A percentile compares a stretch with the other conserved stretches of the same genome.
phyloP scores from a whole-genome alignment of 768 basidiomycete genomes.

The Gyrodon lividus region DNA sequence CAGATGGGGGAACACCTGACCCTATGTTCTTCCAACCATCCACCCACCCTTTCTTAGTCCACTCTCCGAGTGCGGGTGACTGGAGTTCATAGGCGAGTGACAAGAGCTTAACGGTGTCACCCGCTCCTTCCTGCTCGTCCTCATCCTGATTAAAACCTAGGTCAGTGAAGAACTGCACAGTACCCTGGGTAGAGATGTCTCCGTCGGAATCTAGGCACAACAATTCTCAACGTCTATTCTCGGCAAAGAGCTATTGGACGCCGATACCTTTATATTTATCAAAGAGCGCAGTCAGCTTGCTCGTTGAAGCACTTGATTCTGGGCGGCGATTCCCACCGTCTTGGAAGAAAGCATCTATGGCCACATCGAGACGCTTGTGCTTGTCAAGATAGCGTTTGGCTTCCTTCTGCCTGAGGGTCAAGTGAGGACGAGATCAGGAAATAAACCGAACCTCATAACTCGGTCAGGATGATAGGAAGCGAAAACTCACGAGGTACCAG shows the following conservation, averaged over 20 bases:
- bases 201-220: slow-evolving; percentile 50
- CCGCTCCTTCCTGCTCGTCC: slow-evolving; percentile 63
- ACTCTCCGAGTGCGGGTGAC: slow-evolving; percentile 70
- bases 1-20: slow-evolving; percentile 39
- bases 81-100: slow-evolving; percentile 81
- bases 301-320: slow-evolving; percentile 41
- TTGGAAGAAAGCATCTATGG: slow-evolving; percentile 71
- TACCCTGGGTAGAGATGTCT: slow-evolving; percentile 76
- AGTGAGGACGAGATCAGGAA: slow-evolving; percentile 3
- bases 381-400: slow-evolving; percentile 70
- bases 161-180: slow-evolving; percentile 62
- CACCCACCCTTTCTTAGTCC: slow-evolving; percentile 69
- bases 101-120: slow-evolving; percentile 74
- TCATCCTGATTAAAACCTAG: slow-evolving; percentile 28
- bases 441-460: not conserved
- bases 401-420: slow-evolving; percentile 40
- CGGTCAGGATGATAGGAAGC: not conserved
- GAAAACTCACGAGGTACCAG: slow-evolving; percentile 65
- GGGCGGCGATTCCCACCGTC: slow-evolving; percentile 29
- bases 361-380: slow-evolving; percentile 67
- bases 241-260: slow-evolving; percentile 4
- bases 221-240: not conserved
- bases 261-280: slow-evolving; percentile 64
- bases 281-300: slow-evolving; percentile 58
- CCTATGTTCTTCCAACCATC: slow-evolving; percentile 78